Base-by-base conservation (phyloP, 83 land plant species). In the Diphasiastrum complanatum region DNA sequence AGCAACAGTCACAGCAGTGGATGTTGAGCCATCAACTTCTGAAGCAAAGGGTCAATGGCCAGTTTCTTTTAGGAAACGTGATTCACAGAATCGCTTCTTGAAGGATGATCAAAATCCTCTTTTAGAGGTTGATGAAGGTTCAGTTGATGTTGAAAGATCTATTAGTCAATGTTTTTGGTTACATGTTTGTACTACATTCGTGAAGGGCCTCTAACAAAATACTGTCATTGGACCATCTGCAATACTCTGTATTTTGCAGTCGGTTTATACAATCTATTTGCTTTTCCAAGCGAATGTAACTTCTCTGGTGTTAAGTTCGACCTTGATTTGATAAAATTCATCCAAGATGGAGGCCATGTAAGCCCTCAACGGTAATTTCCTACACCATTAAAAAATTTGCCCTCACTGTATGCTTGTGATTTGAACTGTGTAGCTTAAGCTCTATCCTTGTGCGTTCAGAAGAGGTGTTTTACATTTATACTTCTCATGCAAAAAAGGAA, bases 221-320 rank as follows among this genome's bases (percentile, higher is more conserved):
- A n/a, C n/a, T n/a, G n/a, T n/a, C n/a, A n/a, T n/a, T n/a, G n/a
- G n/a, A n/a, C n/a, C n/a, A n/a, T n/a, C n/a, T n/a, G n/a, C n/a
- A n/a, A n/a, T n/a, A n/a, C 5, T 52, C 31, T 27, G 2, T 51
- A 22, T 24, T n/a, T 19, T 75, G 63, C 79, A 86, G 97, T 73
- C 35, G 68, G 50, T 33, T 43, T 70, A 2, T 78, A 68, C 73
- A 78, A 83, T 46, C 66, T 91, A 41, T 91, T 91, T 73, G 90
- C 97, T 37, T 87, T 91, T 45, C 97, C 97, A 0, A 77, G 87
- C 14, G 97, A 91, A 64, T 87, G 95, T 71, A 91, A 91, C 73
- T 91, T 91, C 60, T 87, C 97, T 37, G 97, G 97, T 35, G 47
- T 28, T 41, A 87, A 68, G 59, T 91, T 81, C 55, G 61, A 66